Conservation (phyloP, 768 basidiomycete genomes). For the Tubosaeta sp. region DNA sequence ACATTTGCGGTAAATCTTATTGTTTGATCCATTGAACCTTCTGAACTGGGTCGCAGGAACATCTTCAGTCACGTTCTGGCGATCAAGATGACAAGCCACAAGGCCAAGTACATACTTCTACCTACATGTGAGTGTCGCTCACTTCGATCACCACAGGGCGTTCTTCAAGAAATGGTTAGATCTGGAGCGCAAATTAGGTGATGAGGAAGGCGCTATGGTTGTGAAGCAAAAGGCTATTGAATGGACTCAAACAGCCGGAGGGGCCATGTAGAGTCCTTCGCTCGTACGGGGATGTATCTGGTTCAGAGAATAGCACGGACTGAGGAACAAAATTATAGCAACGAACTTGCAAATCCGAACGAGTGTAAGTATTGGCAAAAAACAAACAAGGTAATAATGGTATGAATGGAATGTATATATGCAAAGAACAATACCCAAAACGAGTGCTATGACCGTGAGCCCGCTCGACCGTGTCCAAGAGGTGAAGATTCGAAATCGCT, state of each 20-base stretch:
- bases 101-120: conserved; percentile 75
- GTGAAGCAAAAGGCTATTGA: conserved; percentile 91
- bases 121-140: not conserved
- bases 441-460: conserved; percentile 47
- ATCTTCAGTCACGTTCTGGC: conserved; percentile 83
- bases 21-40: not conserved
- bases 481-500: conserved; percentile 67
- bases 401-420: conserved; percentile 34
- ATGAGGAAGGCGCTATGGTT: conserved; percentile 70
- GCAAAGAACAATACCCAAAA: conserved; percentile 23
- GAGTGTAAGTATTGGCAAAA: conserved; percentile 42
- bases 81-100: conserved; percentile 88
- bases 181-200: conserved; percentile 80
- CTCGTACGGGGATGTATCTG: conserved; percentile 35
- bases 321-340: conserved; percentile 33
- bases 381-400: conserved; percentile 35
- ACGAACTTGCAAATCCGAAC: conserved; percentile 49
- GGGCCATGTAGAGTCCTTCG: conserved; percentile 19
- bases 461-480: conserved; percentile 51
- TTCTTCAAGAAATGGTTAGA: conserved; percentile 99
- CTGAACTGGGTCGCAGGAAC: conserved; percentile 44
- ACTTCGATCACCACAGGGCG: conserved; percentile 44
- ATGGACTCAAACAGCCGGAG: conserved; percentile 71
- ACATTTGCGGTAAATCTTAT: conserved; percentile 55
- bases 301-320: conserved; percentile 27